A percentile compares a stretch with the other conserved stretches of the same genome.
These are phyloP conservation scores for Suhomyces ambrosiae DNA, from an alignment of 1,139 yeast species.

Conservation along the genomic window DNA sequence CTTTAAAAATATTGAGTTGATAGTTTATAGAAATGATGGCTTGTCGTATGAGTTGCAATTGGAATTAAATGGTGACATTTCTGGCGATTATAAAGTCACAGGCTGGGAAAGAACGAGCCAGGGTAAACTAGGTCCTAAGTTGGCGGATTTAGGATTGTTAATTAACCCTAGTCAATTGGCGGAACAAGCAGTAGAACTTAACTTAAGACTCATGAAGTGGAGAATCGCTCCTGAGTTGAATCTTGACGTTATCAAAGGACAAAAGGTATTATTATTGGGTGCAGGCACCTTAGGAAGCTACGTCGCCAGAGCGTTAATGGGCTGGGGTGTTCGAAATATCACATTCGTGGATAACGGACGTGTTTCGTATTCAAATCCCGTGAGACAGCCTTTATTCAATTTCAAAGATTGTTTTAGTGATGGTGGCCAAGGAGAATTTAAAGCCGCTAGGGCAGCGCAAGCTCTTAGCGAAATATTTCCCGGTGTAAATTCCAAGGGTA, in stretches of 20 bases:
- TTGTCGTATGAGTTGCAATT: constrained; percentile 28
- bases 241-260: constrained; percentile 59
- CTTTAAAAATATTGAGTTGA: constrained; percentile 39
- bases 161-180: constrained; percentile 82
- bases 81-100: constrained; percentile 39
- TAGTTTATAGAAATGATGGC: constrained; percentile 31
- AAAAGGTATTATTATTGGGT: constrained; percentile 79
- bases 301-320: constrained; percentile 80
- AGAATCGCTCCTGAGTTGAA: constrained; percentile 82
- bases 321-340: constrained; percentile 89
- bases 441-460: constrained; percentile 77
- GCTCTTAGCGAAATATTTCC: constrained; percentile 77
- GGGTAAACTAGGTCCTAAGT: constrained; percentile 76
- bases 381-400: constrained; percentile 82
- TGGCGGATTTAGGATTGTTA: constrained; percentile 78
- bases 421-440: constrained; percentile 57
- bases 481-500: constrained; percentile 64
- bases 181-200: constrained; percentile 88
- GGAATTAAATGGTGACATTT: constrained; percentile 18
- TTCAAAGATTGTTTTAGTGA: constrained; percentile 76
- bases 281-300: constrained; percentile 96
- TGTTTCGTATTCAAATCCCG: constrained; percentile 92
- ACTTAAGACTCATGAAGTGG: constrained; percentile 95
- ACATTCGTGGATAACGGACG: constrained; percentile 89
- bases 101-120: constrained; percentile 91